Conservation (phyloP, 2,329 filamentous ascomycete genomes). For the Zasmidium citrigriseum region DNA sequence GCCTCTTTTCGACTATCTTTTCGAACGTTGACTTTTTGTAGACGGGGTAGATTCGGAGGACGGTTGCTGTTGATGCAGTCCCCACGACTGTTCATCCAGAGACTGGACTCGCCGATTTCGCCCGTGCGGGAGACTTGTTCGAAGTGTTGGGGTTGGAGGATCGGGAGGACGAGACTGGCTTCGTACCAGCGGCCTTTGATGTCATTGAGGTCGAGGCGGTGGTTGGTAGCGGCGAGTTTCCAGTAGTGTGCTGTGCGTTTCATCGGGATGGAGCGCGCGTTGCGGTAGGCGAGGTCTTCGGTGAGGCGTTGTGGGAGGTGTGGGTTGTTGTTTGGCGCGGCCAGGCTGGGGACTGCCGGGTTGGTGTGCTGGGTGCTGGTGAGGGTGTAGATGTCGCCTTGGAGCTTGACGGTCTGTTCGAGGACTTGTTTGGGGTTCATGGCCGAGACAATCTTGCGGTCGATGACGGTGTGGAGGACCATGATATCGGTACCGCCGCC, state of each 20-base stretch:
- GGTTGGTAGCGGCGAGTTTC: conserved; percentile 40
- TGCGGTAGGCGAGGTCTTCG: conserved; percentile 53
- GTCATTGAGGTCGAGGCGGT: conserved; percentile 46
- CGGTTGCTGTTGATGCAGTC: conserved; percentile 37
- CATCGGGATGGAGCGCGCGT: conserved; percentile 42
- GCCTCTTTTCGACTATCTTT: conserved; percentile 41
- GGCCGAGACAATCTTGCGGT: conserved; percentile 34
- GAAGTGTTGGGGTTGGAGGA: conserved; percentile 35
- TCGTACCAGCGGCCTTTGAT: conserved; percentile 65
- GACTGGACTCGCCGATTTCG: conserved; percentile 35
- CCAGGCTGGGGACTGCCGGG: conserved; percentile 37
- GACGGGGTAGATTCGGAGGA: conserved; percentile 29
- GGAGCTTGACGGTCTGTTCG: conserved; percentile 38
- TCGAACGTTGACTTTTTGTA: conserved; percentile 30
- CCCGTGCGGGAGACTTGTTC: conserved; percentile 29
- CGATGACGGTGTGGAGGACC: conserved; percentile 47
- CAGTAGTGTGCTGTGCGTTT: conserved; percentile 42
- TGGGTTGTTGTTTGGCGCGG: conserved; percentile 34
- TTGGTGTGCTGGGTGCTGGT: conserved; percentile 41
- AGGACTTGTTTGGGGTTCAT: conserved; percentile 25
- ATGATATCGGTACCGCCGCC: conserved; percentile 51
- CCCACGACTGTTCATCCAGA: conserved; percentile 38
- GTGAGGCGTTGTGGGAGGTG: conserved; percentile 54
- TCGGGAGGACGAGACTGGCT: conserved; percentile 51
- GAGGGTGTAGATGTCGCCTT: conserved; percentile 57